phyloP scores from a whole-genome alignment of 164 flowering plant species.

The Chimonanthus praecox region DNA sequence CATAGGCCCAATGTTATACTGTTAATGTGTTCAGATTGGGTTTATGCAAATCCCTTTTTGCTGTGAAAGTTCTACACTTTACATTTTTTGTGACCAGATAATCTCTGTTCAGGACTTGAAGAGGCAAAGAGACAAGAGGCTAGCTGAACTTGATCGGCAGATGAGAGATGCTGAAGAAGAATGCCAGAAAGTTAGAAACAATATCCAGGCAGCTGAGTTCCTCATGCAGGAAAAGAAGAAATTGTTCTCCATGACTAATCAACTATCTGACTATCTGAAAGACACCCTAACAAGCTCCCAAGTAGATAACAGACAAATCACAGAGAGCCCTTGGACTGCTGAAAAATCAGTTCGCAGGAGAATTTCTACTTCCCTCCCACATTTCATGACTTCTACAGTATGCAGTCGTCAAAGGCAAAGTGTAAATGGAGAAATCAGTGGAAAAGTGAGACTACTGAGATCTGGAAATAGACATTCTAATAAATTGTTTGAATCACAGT shows the following conservation, averaged over 20 bases:
- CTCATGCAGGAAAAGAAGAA: conserved; percentile 38
- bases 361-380: conserved; percentile 38
- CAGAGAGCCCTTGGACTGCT: conserved; percentile 22
- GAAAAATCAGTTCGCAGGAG: conserved; percentile 20
- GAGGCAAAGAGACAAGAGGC: conserved; percentile 41
- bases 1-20: not conserved
- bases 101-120: conserved; percentile 40
- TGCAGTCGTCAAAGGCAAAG: conserved; percentile 63
- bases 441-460: conserved; percentile 29
- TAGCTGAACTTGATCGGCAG: conserved; percentile 40
- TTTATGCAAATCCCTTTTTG: no score
- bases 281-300: conserved; percentile 14
- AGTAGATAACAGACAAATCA: conserved; percentile 21
- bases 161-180: conserved; percentile 59
- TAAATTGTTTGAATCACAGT: conserved; percentile 47
- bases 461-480: conserved; percentile 34
- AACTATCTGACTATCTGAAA: conserved; percentile 21
- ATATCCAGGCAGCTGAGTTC: conserved; percentile 37
- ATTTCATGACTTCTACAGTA: conserved; percentile 71
- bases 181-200: conserved; percentile 38
- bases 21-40: no score
- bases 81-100: no score
- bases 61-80: no score
- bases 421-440: conserved; percentile 34
- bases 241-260: conserved; percentile 16